Evolutionary conservation across 345 rosid genomes (phyloP).

Genomic region (Durio zibethinus): DNA sequence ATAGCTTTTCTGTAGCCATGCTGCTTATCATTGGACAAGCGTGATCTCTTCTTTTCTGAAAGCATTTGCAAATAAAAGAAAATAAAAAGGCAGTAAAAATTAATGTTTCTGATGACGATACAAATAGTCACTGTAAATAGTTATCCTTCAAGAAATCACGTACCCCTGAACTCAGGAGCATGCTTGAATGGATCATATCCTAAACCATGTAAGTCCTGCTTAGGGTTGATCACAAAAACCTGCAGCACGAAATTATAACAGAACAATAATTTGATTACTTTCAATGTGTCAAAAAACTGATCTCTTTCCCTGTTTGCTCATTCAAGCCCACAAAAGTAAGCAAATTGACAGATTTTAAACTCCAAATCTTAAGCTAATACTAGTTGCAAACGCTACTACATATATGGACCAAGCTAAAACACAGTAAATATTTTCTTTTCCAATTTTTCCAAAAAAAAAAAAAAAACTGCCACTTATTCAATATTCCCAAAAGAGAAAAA

Average conservation of each 20-base stretch:
- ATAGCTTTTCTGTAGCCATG: constrained; percentile 46
- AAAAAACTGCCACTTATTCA: not conserved
- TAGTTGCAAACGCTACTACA: not conserved
- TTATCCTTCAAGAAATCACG: constrained; percentile 22
- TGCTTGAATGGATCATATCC: constrained; percentile 91
- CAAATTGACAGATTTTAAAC: not conserved
- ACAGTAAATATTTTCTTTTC: not conserved
- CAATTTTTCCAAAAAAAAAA: not conserved
- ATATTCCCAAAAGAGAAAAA: not conserved
- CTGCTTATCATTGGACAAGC: constrained; percentile 44
- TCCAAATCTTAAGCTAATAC: not conserved
- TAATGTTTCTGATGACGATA: constrained; percentile 1
- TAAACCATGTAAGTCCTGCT: constrained; percentile 83
- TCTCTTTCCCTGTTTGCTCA: not conserved
- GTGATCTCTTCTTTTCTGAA: constrained; percentile 72
- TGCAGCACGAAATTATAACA: constrained; percentile 29
- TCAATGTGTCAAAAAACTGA: not conserved
- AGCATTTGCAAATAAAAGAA: constrained; percentile 10
- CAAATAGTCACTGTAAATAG: constrained; percentile 15
- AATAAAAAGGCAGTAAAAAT: constrained; percentile 18
- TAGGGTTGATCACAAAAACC: constrained; percentile 79
- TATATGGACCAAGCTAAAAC: not conserved
- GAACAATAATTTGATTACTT: not conserved
- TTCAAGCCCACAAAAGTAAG: not conserved
- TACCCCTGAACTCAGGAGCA: constrained; percentile 99